Evolutionary conservation across 495 filamentous ascomycete genomes (phyloP), one percentile per base, ranked within the genome.

Genomic region (Penicillium cosmopolitanum): DNA sequence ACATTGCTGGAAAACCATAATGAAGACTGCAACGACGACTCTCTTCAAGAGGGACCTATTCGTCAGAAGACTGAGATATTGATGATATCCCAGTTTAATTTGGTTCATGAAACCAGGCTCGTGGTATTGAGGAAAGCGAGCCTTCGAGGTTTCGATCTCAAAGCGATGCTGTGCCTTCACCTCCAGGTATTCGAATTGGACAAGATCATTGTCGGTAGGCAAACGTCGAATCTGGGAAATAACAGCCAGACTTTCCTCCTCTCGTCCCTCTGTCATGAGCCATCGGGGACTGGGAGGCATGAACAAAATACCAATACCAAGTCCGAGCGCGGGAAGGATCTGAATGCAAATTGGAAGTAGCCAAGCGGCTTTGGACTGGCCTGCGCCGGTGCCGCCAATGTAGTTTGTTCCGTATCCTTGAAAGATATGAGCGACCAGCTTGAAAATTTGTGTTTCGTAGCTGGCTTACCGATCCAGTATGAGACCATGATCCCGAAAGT

Each of bases 201-300:
- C 10, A 1, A 36, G 9, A 13, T 1, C 13, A 13, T 13, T 1
- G 13, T 36, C 34, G 9, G 9, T 13, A 10, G 34, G 34, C 34
- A 36, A 10, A 36, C 13, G 9, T 1, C 34, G 34, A 10, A 48
- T 43, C 44, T 18, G 38, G 36, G 34, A 79, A n/a, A 92, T 79
- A 1, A 86, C 83, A 23, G 74, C 74, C 42, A 83, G 0, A 10
- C 86, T 86, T 66, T 90, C 86, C 0, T 77, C 77, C 61, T 88
- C 84, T 38, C 87, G 86, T 34, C 77, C 73, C 60, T 88, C 85
- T 59, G 89, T 82, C 18, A 86, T 71, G 2, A 91, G 76, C 87
- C 87, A 88, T 64, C 88, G 81, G 1, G 89, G 89, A 2, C 87
- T 89, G 75, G 87, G 90, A 3, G 88, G 89, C n/a, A 63, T 23